These are phyloP conservation scores for Trichoderma breve DNA, from an alignment of 2,329 filamentous ascomycete genomes.

Conservation along the genomic window DNA sequence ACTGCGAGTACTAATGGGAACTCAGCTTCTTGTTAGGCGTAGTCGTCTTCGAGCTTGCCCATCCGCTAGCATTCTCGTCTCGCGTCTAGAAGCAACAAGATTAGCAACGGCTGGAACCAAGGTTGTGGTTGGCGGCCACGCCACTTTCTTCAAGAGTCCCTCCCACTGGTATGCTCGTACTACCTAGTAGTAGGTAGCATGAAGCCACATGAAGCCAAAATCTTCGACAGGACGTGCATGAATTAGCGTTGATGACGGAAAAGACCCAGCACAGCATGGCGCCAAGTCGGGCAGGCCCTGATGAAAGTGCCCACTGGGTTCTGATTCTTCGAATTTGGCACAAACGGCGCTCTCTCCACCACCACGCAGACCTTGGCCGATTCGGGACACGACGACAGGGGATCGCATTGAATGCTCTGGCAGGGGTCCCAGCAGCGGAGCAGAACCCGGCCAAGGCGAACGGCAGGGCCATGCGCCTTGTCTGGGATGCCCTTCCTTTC, in stretches of 20 bases:
- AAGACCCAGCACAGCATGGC: neutral
- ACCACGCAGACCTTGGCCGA: slow-evolving; percentile 7
- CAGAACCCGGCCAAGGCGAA: slow-evolving; percentile 15
- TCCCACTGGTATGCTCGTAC: neutral
- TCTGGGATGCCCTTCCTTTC: neutral
- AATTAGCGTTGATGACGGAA: slow-evolving; percentile 12
- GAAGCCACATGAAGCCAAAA: neutral
- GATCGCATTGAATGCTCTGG: slow-evolving; percentile 6
- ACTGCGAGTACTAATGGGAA: neutral
- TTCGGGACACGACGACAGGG: slow-evolving; percentile 14
- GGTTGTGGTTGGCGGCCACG: neutral
- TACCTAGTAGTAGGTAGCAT: too few relatives aligned
- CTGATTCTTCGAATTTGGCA: slow-evolving; percentile 1
- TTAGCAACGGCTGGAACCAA: neutral
- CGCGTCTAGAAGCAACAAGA: neutral
- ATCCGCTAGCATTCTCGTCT: neutral
- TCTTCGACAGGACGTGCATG: slow-evolving; percentile 2
- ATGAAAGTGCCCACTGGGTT: neutral
- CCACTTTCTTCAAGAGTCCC: neutral
- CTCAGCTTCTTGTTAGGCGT: neutral
- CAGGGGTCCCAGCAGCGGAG: slow-evolving; percentile 11
- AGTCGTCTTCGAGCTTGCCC: neutral
- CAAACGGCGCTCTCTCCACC: slow-evolving; percentile 15
- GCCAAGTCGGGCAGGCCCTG: slow-evolving; percentile 7
- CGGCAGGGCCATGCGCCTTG: neutral